Evolutionary conservation across 306 rosid genomes (phyloP).

Genomic region (Fragaria iinumae): DNA sequence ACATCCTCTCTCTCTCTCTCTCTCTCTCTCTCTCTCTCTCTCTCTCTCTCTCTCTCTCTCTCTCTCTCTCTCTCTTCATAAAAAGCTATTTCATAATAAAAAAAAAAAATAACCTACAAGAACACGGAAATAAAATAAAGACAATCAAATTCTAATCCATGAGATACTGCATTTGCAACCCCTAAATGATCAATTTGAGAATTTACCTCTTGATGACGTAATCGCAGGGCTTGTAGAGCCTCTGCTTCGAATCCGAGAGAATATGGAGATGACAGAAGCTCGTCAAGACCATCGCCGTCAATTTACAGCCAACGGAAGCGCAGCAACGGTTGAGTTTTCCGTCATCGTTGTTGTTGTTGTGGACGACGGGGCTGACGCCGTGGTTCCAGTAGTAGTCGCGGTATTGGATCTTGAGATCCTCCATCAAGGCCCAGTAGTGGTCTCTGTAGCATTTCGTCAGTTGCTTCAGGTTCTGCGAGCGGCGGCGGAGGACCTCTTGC

Average conservation of each 20-base stretch:
- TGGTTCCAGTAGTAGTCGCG: conserved; percentile 63
- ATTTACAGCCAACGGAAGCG: conserved; percentile 45
- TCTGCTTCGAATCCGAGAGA: conserved; percentile 62
- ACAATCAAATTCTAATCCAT: not conserved
- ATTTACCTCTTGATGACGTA: conserved; percentile 50
- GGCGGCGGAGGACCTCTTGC: conserved; percentile 29
- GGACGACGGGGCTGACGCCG: conserved; percentile 77
- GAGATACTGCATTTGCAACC: not conserved
- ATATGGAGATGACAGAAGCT: conserved; percentile 62
- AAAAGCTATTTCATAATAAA: too few relatives aligned
- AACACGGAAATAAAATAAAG: too few relatives aligned
- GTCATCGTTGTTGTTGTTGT: not conserved
- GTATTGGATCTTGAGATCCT: conserved; percentile 45
- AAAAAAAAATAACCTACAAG: too few relatives aligned
- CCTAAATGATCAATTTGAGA: not conserved
- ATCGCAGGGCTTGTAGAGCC: conserved; percentile 59
- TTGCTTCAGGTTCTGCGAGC: conserved; percentile 34
- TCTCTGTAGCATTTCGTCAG: conserved; percentile 28
- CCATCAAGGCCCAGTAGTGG: conserved; percentile 69
- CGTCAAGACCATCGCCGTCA: conserved; percentile 65
- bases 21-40: too few relatives aligned
- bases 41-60: too few relatives aligned
- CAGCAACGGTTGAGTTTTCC: conserved; percentile 24
- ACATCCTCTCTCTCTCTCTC: not conserved
- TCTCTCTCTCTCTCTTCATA: too few relatives aligned